A percentile compares a stretch with the other conserved stretches of the same genome.
These are phyloP conservation scores for Musa acuminata DNA, from an alignment of 176 grass and related monocot genomes.

Conservation along the genomic window DNA sequence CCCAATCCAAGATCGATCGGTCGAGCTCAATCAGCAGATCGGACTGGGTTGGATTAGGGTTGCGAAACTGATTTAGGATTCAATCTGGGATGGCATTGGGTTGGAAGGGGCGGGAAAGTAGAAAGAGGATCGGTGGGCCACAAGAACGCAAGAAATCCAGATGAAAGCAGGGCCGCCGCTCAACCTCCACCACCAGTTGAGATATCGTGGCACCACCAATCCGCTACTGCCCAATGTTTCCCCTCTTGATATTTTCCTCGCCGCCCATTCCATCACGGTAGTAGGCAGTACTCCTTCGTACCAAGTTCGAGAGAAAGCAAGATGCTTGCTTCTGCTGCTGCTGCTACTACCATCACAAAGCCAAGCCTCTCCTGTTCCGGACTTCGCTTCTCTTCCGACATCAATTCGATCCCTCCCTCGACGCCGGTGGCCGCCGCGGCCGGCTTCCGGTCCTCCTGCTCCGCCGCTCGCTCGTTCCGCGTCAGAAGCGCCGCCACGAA, in stretches of 20 bases:
- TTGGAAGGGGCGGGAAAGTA: no score
- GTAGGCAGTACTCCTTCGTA: conserved; percentile 3
- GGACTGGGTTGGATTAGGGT: no score
- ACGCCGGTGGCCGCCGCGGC: conserved; percentile 19
- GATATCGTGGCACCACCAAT: conserved; percentile 49
- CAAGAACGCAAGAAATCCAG: conserved; percentile 28
- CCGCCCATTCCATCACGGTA: conserved; percentile 4
- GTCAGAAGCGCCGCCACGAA: conserved; percentile 73
- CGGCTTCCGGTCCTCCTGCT: conserved; percentile 19
- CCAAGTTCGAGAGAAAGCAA: conserved; percentile 10
- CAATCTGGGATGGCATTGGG: no score
- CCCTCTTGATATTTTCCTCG: conserved; percentile 14
- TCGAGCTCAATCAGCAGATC: no score
- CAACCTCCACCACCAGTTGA: conserved; percentile 55
- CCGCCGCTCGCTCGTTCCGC: conserved; percentile 23
- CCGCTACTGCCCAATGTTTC: background rate
- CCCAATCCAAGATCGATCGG: no score
- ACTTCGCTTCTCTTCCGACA: conserved; percentile 46
- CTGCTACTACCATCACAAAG: conserved; percentile 43
- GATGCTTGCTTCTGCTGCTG: conserved; percentile 61
- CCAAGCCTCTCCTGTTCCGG: conserved; percentile 47
- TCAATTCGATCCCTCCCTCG: conserved; percentile 40
- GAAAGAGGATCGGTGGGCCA: conserved; percentile 24
- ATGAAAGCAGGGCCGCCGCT: conserved; percentile 23
- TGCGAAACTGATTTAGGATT: no score